These are phyloP conservation scores for Trichoderma brevicompactum DNA, from an alignment of 2,329 filamentous ascomycete genomes.

Conservation along the genomic window DNA sequence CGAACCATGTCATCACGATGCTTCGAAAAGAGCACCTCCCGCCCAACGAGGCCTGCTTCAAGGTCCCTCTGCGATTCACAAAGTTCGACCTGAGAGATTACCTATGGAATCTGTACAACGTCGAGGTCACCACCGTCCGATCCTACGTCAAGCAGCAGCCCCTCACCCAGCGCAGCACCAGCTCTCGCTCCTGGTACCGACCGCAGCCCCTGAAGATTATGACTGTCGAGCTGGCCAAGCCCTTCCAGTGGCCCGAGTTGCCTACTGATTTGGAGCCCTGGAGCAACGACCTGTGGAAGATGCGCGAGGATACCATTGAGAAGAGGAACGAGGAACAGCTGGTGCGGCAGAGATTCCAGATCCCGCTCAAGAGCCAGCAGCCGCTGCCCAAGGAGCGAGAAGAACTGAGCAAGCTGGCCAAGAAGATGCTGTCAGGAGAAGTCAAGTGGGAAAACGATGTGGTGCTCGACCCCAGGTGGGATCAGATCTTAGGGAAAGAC, in stretches of 20 bases:
- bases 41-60: constrained; percentile 84
- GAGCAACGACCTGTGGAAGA: constrained; percentile 64
- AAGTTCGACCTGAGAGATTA: constrained; percentile 98
- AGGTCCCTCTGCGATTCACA: constrained; percentile 88
- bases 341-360: constrained; percentile 40
- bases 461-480: constrained; percentile 54
- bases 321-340: constrained; percentile 46
- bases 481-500: constrained; percentile 38
- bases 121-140: constrained; percentile 73
- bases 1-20: constrained; percentile 79
- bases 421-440: constrained; percentile 63
- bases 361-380: constrained; percentile 49
- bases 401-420: constrained; percentile 65
- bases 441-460: constrained; percentile 62
- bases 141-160: constrained; percentile 72
- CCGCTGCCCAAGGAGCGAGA: constrained; percentile 48
- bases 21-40: constrained; percentile 72
- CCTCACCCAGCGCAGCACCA: constrained; percentile 56
- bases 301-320: constrained; percentile 53
- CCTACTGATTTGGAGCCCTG: constrained; percentile 67
- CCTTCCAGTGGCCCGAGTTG: constrained; percentile 83
- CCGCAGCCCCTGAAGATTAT: constrained; percentile 83
- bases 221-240: constrained; percentile 85
- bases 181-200: constrained; percentile 66
- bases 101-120: constrained; percentile 81